A percentile compares a stretch with the other conserved stretches of the same genome.
Conservation (phyloP, 176 grass and related monocot species). For the Avena atlantica region DNA sequence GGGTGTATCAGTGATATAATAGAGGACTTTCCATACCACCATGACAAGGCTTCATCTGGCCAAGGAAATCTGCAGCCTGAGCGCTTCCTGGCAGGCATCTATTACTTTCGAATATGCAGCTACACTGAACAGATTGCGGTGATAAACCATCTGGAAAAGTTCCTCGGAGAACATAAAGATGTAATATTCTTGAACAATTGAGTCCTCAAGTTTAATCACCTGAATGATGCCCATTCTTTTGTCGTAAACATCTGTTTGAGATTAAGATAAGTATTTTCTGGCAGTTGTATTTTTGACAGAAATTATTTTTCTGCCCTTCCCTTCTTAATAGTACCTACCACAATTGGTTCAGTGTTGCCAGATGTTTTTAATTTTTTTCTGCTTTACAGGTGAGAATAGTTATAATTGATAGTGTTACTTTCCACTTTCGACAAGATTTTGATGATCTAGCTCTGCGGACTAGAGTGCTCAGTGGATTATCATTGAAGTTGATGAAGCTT, state of each 20-base stretch:
- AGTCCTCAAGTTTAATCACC: slow-evolving; percentile 26
- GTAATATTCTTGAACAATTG: slow-evolving; percentile 57
- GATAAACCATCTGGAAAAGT: slow-evolving; percentile 92
- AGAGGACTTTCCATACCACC: slow-evolving; percentile 52
- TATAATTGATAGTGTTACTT: slow-evolving; percentile 92
- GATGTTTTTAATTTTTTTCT: slow-evolving; percentile 29
- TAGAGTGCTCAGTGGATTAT: slow-evolving; percentile 82
- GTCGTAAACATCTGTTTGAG: neutral
- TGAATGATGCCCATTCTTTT: slow-evolving; percentile 7
- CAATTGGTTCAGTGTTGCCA: neutral
- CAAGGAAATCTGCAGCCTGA: slow-evolving; percentile 67
- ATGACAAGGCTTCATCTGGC: slow-evolving; percentile 53
- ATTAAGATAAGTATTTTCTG: slow-evolving; percentile 8
- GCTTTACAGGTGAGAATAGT: slow-evolving; percentile 73
- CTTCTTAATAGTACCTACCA: slow-evolving; percentile 7
- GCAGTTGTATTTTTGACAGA: neutral
- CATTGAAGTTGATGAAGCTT: slow-evolving; percentile 89
- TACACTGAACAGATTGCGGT: slow-evolving; percentile 96
- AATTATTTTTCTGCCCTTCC: slow-evolving; percentile 15
- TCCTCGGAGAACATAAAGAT: slow-evolving; percentile 80
- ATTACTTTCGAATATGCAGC: slow-evolving; percentile 95
- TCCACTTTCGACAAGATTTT: slow-evolving; percentile 99
- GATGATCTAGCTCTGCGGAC: slow-evolving; percentile 87
- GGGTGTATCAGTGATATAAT: slow-evolving; percentile 79
- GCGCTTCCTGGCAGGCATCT: slow-evolving; percentile 78